Conservation (phyloP, 331 rosid species). For the Pyracantha coccinea region DNA sequence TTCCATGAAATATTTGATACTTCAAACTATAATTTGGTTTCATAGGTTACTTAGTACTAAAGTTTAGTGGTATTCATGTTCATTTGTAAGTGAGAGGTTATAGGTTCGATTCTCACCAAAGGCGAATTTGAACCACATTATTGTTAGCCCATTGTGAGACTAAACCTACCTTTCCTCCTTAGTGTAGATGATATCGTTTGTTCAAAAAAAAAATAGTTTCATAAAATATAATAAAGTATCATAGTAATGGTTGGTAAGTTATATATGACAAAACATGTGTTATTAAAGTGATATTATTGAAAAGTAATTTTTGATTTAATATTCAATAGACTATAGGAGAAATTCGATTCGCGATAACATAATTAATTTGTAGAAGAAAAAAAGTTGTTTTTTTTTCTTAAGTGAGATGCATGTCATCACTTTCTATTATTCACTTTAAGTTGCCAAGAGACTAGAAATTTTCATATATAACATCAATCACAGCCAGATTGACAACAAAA, state of each 20-base stretch:
- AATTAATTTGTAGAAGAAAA: not conserved
- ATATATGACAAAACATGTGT: not conserved
- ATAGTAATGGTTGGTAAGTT: not conserved
- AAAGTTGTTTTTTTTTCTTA: not conserved
- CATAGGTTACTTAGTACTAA: not conserved
- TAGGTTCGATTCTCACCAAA: too few species aligned
- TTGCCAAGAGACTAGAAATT: not conserved
- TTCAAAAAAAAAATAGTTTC: too few species aligned
- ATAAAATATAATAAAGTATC: not conserved
- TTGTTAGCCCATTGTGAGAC: too few species aligned
- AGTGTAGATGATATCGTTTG: too few species aligned
- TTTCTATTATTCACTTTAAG: not conserved
- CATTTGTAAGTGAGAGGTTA: too few species aligned
- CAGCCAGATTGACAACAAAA: conserved; percentile 5
- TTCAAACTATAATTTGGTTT: not conserved
- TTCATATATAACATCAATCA: not conserved
- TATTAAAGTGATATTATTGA: not conserved
- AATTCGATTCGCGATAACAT: not conserved
- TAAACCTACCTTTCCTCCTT: rapidly evolving
- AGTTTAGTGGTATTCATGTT: rapidly evolving
- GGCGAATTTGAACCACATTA: too few species aligned
- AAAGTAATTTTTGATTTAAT: not conserved
- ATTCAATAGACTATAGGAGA: not conserved
- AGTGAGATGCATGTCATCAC: conserved; percentile 7
- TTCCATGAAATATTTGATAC: too few species aligned